Conservation (phyloP, 768 basidiomycete species). For the Fomitopsis serialis region DNA sequence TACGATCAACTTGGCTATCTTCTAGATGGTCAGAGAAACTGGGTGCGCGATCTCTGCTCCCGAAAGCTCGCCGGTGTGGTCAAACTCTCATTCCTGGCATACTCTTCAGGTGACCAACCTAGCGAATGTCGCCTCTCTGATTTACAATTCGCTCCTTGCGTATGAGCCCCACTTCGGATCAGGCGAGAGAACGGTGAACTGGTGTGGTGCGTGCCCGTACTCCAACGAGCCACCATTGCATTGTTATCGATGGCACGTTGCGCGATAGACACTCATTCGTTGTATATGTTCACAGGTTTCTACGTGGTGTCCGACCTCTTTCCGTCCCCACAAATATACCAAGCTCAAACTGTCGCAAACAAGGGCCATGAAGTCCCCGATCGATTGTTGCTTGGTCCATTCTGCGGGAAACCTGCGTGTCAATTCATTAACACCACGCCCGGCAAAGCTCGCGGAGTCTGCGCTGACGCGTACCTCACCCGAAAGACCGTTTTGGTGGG, state of each 20-base stretch:
- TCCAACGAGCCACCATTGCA: background rate
- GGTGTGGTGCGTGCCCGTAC: slow-evolving; percentile 69
- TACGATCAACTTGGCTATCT: slow-evolving; percentile 54
- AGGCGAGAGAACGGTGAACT: slow-evolving; percentile 71
- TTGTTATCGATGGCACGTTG: too few species aligned
- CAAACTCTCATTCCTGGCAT: background rate
- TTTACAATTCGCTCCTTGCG: slow-evolving; percentile 72
- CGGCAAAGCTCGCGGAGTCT: slow-evolving; percentile 68
- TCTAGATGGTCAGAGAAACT: slow-evolving; percentile 64
- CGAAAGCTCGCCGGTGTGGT: background rate
- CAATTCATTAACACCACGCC: slow-evolving; percentile 63
- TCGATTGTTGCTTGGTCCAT: slow-evolving; percentile 64
- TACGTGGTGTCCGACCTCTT: slow-evolving; percentile 69
- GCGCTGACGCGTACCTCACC: slow-evolving; percentile 69
- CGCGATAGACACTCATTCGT: too few species aligned
- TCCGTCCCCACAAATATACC: slow-evolving; percentile 36
- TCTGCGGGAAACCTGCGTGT: slow-evolving; percentile 90
- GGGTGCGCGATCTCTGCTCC: slow-evolving; percentile 45
- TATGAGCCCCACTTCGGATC: slow-evolving; percentile 64
- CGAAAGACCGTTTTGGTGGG: slow-evolving; percentile 58
- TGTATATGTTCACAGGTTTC: slow-evolving; percentile 54
- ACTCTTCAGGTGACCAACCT: slow-evolving; percentile 71
- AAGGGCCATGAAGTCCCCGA: slow-evolving; percentile 6
- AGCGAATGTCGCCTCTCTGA: slow-evolving; percentile 75
- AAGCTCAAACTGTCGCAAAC: slow-evolving; percentile 12